Percentiles rank a stretch among this genome's conserved stretches.
Evolutionary conservation across 176 grass and related monocot genomes (phyloP).

Genomic region (Pharus latifolius): DNA sequence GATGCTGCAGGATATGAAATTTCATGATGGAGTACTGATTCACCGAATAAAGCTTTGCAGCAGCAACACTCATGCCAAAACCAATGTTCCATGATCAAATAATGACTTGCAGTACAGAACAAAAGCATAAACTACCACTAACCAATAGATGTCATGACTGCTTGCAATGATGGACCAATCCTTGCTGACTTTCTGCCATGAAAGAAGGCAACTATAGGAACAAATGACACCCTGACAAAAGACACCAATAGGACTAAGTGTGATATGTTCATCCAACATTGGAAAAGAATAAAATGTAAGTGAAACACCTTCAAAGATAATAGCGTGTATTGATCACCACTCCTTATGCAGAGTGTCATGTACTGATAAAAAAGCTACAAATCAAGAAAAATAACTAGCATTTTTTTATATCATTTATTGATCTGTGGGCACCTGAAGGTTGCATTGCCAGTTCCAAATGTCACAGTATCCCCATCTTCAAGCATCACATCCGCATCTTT

Average conservation of each 20-base stretch:
- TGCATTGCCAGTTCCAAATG: constrained; percentile 73
- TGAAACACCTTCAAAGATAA: neutral
- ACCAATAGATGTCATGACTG: constrained; percentile 73
- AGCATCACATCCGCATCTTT: constrained; percentile 62
- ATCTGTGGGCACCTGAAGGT: constrained; percentile 60
- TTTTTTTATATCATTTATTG: neutral
- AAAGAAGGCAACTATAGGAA: constrained; percentile 59
- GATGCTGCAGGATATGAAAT: no score
- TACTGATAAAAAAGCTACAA: neutral
- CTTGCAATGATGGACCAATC: constrained; percentile 48
- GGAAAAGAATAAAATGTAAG: neutral
- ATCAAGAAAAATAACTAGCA: neutral
- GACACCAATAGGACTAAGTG: constrained; percentile 8
- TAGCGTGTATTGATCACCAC: neutral
- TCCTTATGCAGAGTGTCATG: neutral
- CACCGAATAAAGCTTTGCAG: neutral
- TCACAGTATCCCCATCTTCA: constrained; percentile 55
- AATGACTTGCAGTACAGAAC: constrained; percentile 1
- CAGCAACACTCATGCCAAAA: neutral
- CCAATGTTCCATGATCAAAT: neutral
- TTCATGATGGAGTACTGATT: no score
- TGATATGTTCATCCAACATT: neutral
- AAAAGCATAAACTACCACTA: constrained; percentile 22
- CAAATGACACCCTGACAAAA: constrained; percentile 60
- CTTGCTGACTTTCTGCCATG: constrained; percentile 30